These are phyloP conservation scores for Nitzschia palea DNA, from an alignment of 108 stramenopile genomes.

Conservation along the genomic window DNA sequence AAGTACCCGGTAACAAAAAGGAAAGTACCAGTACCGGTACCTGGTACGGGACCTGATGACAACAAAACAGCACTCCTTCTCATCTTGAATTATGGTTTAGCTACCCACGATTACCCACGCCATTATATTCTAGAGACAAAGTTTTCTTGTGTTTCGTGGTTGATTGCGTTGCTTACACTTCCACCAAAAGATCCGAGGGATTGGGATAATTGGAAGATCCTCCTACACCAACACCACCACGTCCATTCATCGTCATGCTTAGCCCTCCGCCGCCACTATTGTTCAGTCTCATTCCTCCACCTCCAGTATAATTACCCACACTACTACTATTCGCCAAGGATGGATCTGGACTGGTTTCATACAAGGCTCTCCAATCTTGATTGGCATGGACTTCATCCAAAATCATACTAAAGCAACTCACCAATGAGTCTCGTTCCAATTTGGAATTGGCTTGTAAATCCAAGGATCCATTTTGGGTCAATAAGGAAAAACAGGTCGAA, in stretches of 20 bases:
- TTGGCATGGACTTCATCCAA: conserved; percentile 52
- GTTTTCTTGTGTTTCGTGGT: too few species aligned
- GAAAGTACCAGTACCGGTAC: too few species aligned
- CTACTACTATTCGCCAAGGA: conserved; percentile 24
- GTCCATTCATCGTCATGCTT: background rate
- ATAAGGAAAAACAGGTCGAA: conserved; percentile 44
- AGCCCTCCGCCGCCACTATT: background rate
- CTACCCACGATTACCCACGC: too few species aligned
- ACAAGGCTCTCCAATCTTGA: conserved; percentile 50
- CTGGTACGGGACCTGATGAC: too few species aligned
- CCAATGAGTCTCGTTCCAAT: conserved; percentile 62
- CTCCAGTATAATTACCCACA: background rate
- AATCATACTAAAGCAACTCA: conserved; percentile 51
- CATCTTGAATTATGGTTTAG: too few species aligned
- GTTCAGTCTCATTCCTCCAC: background rate
- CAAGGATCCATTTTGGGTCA: conserved; percentile 61
- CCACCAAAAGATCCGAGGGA: conserved; percentile 16
- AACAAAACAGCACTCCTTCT: too few species aligned
- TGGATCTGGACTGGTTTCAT: conserved; percentile 43
- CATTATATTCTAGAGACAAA: too few species aligned
- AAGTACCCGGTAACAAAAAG: too few species aligned
- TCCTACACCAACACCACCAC: too few species aligned
- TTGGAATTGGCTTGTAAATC: conserved; percentile 55
- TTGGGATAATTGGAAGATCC: background rate
- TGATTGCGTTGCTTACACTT: too few species aligned